phyloP scores from a whole-genome alignment of 2,329 filamentous ascomycete species.

The Fusarium udum region DNA sequence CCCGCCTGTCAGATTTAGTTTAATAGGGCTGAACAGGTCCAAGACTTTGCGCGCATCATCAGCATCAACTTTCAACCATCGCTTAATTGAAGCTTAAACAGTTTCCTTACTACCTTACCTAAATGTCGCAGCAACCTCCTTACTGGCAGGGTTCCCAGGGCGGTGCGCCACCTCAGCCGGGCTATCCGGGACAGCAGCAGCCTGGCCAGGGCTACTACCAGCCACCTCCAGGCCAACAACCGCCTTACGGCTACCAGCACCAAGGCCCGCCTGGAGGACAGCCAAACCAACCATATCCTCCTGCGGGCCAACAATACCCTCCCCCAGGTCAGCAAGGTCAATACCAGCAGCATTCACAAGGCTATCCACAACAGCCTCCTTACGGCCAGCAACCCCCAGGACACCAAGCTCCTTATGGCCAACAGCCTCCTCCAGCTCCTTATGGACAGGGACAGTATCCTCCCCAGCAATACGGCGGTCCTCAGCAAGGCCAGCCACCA shows the following conservation, averaged over 20 bases:
- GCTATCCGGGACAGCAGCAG: slow-evolving; percentile 23
- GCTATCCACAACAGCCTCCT: slow-evolving; percentile 6
- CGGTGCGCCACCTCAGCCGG: slow-evolving; percentile 1
- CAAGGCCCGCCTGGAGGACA: slow-evolving; percentile 8
- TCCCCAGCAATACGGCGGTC: slow-evolving; percentile 25
- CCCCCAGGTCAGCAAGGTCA: neutral
- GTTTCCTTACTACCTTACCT: too few species aligned
- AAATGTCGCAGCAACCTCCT: slow-evolving; percentile 31
- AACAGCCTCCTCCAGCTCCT: slow-evolving; percentile 17
- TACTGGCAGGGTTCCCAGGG: slow-evolving; percentile 30
- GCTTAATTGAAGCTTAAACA: neutral
- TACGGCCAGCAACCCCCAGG: slow-evolving; percentile 30
- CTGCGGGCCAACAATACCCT: slow-evolving; percentile 16
- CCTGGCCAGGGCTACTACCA: slow-evolving; percentile 21
- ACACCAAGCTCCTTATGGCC: slow-evolving; percentile 28
- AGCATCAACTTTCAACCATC: neutral
- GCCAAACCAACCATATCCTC: slow-evolving; percentile 18
- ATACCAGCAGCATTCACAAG: slow-evolving; percentile 1
- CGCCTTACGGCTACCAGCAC: slow-evolving; percentile 15
- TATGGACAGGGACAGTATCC: slow-evolving; percentile 28
- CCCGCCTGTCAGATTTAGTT: neutral
- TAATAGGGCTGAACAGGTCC: neutral
- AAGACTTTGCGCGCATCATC: neutral
- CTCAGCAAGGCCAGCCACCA: slow-evolving; percentile 21
- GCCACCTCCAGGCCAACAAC: slow-evolving; percentile 24